These are phyloP conservation scores for Aegilops sharonensis DNA, from an alignment of 176 grass and related monocot species.

Conservation along the genomic window DNA sequence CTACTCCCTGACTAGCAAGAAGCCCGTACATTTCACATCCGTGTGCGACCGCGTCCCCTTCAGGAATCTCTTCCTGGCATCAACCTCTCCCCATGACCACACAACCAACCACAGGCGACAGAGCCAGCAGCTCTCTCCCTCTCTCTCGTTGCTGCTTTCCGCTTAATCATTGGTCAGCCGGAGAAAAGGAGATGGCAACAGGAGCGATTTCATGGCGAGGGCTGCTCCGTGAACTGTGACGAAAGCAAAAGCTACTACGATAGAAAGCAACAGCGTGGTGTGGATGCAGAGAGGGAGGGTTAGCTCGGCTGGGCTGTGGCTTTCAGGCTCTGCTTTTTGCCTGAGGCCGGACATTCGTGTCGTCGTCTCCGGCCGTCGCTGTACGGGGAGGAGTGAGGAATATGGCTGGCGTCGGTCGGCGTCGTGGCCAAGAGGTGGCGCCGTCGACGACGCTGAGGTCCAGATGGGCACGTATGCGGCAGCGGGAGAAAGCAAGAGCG, in stretches of 20 bases:
- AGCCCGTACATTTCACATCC: not conserved
- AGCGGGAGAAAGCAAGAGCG: not conserved
- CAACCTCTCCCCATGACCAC: not conserved
- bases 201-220: not conserved
- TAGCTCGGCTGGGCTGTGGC: not conserved
- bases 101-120: not conserved
- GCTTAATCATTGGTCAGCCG: not conserved
- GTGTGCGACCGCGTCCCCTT: not conserved
- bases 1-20: not conserved
- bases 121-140: not conserved
- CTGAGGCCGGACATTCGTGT: not conserved
- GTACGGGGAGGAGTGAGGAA: not conserved
- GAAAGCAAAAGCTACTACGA: slow-evolving; percentile 23
- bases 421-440: not conserved
- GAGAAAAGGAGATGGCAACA: not conserved
- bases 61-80: not conserved
- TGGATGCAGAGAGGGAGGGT: not conserved
- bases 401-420: slow-evolving; percentile 5
- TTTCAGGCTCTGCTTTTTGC: not conserved
- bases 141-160: not conserved
- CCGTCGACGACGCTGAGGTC: not conserved
- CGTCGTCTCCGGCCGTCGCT: slow-evolving; percentile 2
- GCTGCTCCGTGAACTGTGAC: not conserved
- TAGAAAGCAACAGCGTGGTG: not conserved
- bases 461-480: slow-evolving; percentile 22